phyloP scores from a whole-genome alignment of 208 protist species.

The Leishmania turanica region DNA sequence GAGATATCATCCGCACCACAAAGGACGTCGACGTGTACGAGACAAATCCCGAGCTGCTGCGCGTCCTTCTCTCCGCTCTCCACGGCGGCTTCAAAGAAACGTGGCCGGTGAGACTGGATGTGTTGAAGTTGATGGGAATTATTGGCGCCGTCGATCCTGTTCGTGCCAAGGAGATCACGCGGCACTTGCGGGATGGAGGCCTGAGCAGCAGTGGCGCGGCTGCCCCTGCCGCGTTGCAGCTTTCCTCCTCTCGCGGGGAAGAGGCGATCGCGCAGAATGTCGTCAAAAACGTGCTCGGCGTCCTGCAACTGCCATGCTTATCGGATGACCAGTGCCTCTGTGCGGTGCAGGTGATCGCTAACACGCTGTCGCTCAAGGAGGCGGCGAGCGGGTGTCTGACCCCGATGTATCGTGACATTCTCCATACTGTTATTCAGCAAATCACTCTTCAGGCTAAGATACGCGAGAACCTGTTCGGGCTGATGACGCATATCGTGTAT shows the following conservation, averaged over 20 bases:
- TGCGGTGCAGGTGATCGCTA: conserved; percentile 73
- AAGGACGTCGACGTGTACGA: conserved; percentile 86
- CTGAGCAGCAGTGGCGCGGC: conserved; percentile 33
- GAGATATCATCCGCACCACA: conserved; percentile 89
- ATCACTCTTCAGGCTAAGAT: conserved; percentile 57
- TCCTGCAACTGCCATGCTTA: conserved; percentile 81
- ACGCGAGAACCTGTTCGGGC: conserved; percentile 60
- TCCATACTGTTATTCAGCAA: conserved; percentile 70
- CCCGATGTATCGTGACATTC: conserved; percentile 61
- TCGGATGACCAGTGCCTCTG: conserved; percentile 85
- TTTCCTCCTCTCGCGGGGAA: conserved; percentile 38
- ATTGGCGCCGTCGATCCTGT: conserved; percentile 88
- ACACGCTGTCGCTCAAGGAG: conserved; percentile 73
- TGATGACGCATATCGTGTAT: conserved; percentile 63
- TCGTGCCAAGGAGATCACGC: conserved; percentile 79
- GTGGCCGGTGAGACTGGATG: conserved; percentile 86
- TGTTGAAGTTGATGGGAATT: conserved; percentile 90
- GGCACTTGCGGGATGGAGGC: conserved; percentile 48
- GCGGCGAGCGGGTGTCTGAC: conserved; percentile 47
- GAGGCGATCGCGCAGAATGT: conserved; percentile 78
- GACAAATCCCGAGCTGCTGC: conserved; percentile 74
- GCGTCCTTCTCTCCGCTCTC: conserved; percentile 77
- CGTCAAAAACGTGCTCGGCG: conserved; percentile 70
- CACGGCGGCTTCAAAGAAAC: conserved; percentile 90
- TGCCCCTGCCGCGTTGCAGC: conserved; percentile 19